Evolutionary conservation across 805 yeast species (phyloP), one percentile per base, ranked within the genome.

Genomic region (Wickerhamiella domercqiae): DNA sequence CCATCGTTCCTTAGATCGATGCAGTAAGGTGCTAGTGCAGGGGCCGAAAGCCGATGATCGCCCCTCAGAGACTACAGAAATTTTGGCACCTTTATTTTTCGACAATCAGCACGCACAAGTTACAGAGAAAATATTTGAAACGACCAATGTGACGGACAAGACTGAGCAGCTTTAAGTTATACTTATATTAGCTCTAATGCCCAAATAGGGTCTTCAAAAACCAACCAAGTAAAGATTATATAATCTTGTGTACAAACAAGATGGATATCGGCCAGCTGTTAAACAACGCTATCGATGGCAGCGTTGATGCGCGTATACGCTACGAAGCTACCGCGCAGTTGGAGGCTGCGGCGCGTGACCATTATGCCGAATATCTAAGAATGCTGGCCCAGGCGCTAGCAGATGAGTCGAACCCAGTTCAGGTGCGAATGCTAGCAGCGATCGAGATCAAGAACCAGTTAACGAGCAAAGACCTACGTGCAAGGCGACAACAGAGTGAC

Each of bases 401-500:
- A 18, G 74, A 76, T 53, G 77, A 71, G 32, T 54, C 62, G 5
- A 71, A 40, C 29, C 41, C 37, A n/a, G 61, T 76, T 4, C 95
- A 87, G 60, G 90, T 84, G 34, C 70, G 97, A 53, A 81, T 84
- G 68, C 70, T 90, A 55, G 94, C 98, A 3, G 93, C 90, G 30
- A 64, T 87, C 44, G 78, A 78, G 16, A 64, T 83, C 52, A 87
- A 87, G 64, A 87, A 87, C 61, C 82, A 81, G 62, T 67, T 87
- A 50, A 73, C 82, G 5, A 75, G 96, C 13, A 87, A 86, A 50
- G 93, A 81, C 52, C 47, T 65, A 3, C 59, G 60, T n/a, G 73
- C 71, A 47, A 71, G 68, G 47, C 59, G 56, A 31, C 69, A 65
- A 29, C 78, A 73, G 53, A 71, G 74, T 13, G 73, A 71, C 51